Evolutionary conservation across 768 basidiomycete genomes (phyloP), one percentile per base, ranked within the genome.

Genomic region (Tricholoma furcatifolium): DNA sequence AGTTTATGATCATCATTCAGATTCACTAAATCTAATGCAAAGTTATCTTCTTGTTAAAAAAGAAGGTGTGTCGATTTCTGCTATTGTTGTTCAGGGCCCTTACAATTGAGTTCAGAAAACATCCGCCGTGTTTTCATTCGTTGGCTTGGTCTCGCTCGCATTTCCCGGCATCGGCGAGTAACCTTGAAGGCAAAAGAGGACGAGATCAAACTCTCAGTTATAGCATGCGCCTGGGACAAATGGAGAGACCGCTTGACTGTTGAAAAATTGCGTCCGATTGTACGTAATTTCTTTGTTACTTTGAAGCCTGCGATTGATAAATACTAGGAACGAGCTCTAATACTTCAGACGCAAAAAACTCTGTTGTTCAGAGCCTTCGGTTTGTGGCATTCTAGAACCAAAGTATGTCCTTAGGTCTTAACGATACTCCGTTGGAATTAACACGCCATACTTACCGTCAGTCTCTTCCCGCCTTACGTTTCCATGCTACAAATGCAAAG

Each of bases 391-490:
- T 78, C 83, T 11, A 87, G 80, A 66, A 90, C 91, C 30, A 81
- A 78, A 64, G 91, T 89, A 9, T 20, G 62, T 60, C 71, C 66
- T 48, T 24, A 24, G 45, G 27, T 4, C 27, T 4, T 7, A 27
- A 27, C 4, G 27, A 7, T 27, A 27, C 4, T 27, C 7, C 4
- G 27, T 4, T 27, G 27, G 27, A 3, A 27, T 27, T 27, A 27
- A 27, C 27, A 27, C 7, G 7, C 3, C 27, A 27, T 27, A 7
- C 27, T 3, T 24, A 35, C 18, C 56, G 32, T 31, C 57, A 93
- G 88, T 83, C 87, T 14, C 71, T 91, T 9, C 90, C 91, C 20
- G 92, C 91, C 8, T 82, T 94, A 53, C 82, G 82, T 24, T 90
- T 93, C 66, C 77, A 85, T 66, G 82, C 86, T 1, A 78, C 71